Evolutionary conservation across 495 filamentous ascomycete genomes (phyloP), one percentile per base, ranked within the genome.

Genomic region (Darksidea phi): DNA sequence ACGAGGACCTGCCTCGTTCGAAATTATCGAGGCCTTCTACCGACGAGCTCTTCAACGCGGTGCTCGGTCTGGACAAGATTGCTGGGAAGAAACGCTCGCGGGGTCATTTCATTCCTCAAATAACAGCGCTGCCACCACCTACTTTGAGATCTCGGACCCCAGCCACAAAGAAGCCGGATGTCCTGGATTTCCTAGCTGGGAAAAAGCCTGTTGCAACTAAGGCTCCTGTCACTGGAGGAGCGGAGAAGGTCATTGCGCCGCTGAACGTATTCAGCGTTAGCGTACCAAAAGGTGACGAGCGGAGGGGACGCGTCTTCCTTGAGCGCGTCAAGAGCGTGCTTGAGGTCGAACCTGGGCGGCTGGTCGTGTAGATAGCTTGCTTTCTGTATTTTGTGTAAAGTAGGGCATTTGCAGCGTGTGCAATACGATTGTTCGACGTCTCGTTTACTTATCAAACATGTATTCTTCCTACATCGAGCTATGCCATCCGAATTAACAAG

Each of bases 31-130:
- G 83, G 63, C 85, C 86, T 21, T 84, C 87, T 1, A 76, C 86
- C 6, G 84, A 94, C 67, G 90, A 96, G 64, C 80, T 98, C 6
- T 97, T 97, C 74, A 83, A 96, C 68, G 83, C 92, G 69, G 76
- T 98, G 15, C 81, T 98, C 11, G 93, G 93, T 21, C 73, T 89
- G 1, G 80, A 86, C 56, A 84, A 83, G 63, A 75, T 84, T 7
- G 64, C 76, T 48, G 70, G 71, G 13, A 75, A 78, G 20, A 41
- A 48, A 28, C 72, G 71, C 2, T 79, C 80, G 1, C 77, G 78
- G 24, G 86, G 86, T 1, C 73, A 75, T 49, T 96, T 88, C 67
- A 73, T 85, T 1, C 91, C 92, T 1, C 88, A 92, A 71, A 77
- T 95, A 45, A 85, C 84, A 36, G 83, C 84, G 17, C 70, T 89